Percentiles rank a stretch among this genome's conserved stretches.
Evolutionary conservation across 768 basidiomycete species (phyloP).

Genomic region (Tubosaeta sp.): DNA sequence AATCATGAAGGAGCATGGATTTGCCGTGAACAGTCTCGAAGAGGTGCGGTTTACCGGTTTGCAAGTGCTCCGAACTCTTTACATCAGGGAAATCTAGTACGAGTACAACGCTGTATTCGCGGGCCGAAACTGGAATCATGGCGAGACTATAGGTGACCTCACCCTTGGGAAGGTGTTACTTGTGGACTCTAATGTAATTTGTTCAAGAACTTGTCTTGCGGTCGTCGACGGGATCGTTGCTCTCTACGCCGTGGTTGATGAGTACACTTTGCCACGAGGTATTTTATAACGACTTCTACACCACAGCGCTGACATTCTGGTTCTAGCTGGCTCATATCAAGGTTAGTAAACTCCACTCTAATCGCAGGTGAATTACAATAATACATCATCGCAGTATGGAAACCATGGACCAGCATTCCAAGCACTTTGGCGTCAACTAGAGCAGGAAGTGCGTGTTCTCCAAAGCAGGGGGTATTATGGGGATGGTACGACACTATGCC

Average conservation of each 20-base stretch:
- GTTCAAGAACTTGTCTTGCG: conserved; percentile 69
- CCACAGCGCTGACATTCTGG: conserved; percentile 2
- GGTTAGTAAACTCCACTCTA: conserved; percentile 34
- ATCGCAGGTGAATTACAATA: neutral
- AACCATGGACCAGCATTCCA: conserved; percentile 77
- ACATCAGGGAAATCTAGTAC: conserved; percentile 44
- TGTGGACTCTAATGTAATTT: neutral
- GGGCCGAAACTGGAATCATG: conserved; percentile 82
- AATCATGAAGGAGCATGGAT: conserved; percentile 76
- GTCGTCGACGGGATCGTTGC: conserved; percentile 54
- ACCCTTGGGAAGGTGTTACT: neutral
- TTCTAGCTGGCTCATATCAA: conserved; percentile 77
- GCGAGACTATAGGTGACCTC: conserved; percentile 66
- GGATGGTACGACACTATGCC: conserved; percentile 48
- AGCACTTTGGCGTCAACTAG: conserved; percentile 63
- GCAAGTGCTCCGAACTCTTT: neutral
- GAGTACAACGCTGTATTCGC: conserved; percentile 75
- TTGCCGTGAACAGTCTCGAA: conserved; percentile 73
- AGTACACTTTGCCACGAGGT: conserved; percentile 85
- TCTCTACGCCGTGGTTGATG: conserved; percentile 64
- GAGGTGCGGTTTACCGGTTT: conserved; percentile 46
- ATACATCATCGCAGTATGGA: conserved; percentile 53
- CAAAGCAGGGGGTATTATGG: conserved; percentile 78
- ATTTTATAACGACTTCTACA: conserved; percentile 1
- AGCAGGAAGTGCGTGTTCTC: conserved; percentile 61